These are phyloP conservation scores for Rhizopogon roseolus DNA, from an alignment of 768 basidiomycete species.

Conservation along the genomic window DNA sequence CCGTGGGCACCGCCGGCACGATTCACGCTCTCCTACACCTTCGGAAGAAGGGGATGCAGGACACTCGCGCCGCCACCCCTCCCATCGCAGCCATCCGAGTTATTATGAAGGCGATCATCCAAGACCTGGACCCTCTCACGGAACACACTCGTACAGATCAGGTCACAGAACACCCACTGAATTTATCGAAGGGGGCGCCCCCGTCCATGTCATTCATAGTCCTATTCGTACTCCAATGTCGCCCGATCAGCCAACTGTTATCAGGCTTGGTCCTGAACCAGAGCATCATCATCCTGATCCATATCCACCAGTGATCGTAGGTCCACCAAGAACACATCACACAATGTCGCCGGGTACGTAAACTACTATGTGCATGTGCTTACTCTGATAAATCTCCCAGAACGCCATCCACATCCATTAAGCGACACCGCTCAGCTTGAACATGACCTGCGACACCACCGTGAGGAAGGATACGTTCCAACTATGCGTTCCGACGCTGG, in stretches of 20 bases:
- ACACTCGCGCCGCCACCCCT: slow-evolving; percentile 9
- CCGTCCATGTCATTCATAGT: not conserved
- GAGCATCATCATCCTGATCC: slow-evolving; percentile 1
- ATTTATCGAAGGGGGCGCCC: slow-evolving; percentile 8
- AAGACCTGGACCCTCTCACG: slow-evolving; percentile 3
- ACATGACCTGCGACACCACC: slow-evolving; percentile 7
- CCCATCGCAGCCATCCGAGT: slow-evolving; percentile 7
- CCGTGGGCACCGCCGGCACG: not conserved
- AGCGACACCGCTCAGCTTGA: slow-evolving; percentile 7
- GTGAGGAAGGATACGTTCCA: slow-evolving; percentile 10
- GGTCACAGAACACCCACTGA: not conserved
- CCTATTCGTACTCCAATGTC: slow-evolving; percentile 9
- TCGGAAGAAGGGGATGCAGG: slow-evolving; percentile 1
- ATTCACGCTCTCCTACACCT: not conserved
- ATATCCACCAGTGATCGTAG: not conserved
- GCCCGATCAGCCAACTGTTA: slow-evolving; percentile 23
- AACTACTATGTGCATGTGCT: not conserved
- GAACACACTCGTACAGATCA: slow-evolving; percentile 7
- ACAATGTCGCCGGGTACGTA: slow-evolving; percentile 12
- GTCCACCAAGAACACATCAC: not conserved
- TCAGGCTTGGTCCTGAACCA: slow-evolving; percentile 17
- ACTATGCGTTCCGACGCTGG: not conserved
- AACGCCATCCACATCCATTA: slow-evolving; percentile 2
- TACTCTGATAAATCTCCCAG: slow-evolving; percentile 7
- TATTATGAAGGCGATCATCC: slow-evolving; percentile 11